Conservation (phyloP, 306 rosid species). For the Astragalus glycyphyllos region DNA sequence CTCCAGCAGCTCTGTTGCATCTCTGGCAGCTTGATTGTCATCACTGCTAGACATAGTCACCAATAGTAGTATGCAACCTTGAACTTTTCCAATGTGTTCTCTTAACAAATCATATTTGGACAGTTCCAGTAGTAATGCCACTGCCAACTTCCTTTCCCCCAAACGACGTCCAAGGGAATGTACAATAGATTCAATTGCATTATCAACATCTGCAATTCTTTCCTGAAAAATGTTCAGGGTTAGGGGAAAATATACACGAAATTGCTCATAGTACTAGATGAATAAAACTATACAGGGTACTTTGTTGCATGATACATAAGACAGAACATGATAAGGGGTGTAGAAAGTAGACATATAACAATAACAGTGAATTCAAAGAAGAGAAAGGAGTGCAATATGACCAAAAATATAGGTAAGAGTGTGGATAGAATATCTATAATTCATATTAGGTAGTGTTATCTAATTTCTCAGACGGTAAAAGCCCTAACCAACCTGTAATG, state of each 20-base stretch:
- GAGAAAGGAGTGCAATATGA: not conserved
- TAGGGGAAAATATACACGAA: not conserved
- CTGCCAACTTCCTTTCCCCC: constrained; percentile 64
- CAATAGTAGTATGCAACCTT: constrained; percentile 74
- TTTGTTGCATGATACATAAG: not conserved
- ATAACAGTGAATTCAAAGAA: no score
- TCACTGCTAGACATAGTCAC: constrained; percentile 62
- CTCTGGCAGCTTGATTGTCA: constrained; percentile 57
- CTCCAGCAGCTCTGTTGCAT: constrained; percentile 63
- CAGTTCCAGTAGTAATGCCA: constrained; percentile 66
- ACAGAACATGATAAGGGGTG: not conserved
- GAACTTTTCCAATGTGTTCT: constrained; percentile 60
- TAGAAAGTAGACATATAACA: not conserved
- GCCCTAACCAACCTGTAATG: not conserved
- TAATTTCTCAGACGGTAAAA: not conserved
- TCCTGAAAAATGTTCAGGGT: constrained; percentile 49
- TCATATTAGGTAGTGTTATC: not conserved
- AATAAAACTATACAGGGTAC: constrained; percentile 12
- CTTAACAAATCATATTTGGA: constrained; percentile 43
- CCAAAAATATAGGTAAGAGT: not conserved
- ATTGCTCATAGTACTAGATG: not conserved
- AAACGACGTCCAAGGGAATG: constrained; percentile 66
- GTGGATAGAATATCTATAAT: not conserved
- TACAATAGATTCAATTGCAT: constrained; percentile 66
- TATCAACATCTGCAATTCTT: constrained; percentile 53